Conservation (phyloP, 2,329 filamentous ascomycete genomes). For the Coniochaeta pulveracea region DNA sequence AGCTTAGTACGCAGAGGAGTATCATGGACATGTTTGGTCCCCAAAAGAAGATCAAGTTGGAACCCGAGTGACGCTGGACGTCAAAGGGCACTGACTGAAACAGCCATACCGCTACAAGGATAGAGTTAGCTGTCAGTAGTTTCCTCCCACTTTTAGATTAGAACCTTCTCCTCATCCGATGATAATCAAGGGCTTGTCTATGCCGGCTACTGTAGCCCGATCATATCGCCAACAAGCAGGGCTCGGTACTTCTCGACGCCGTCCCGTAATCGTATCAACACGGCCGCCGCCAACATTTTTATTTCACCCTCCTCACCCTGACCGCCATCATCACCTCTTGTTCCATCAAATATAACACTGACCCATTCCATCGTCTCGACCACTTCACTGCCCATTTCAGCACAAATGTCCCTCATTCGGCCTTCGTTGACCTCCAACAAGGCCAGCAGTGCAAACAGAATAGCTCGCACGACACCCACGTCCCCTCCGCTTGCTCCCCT, state of each 20-base stretch:
- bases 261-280: slow-evolving; percentile 68
- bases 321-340: slow-evolving; percentile 35
- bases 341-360: slow-evolving; percentile 57
- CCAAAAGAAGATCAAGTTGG: background rate
- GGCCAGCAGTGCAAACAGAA: slow-evolving; percentile 70
- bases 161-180: too few relatives aligned
- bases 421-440: slow-evolving; percentile 72
- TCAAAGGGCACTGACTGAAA: too few relatives aligned
- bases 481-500: slow-evolving; percentile 50
- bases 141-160: too few relatives aligned
- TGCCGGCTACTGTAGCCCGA: too few relatives aligned
- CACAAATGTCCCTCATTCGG: slow-evolving; percentile 60
- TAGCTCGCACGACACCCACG: slow-evolving; percentile 55
- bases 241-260: slow-evolving; percentile 73
- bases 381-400: slow-evolving; percentile 62
- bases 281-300: slow-evolving; percentile 66
- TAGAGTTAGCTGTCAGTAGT: too few relatives aligned
- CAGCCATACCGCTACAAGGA: too few relatives aligned
- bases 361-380: slow-evolving; percentile 87
- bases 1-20: background rate
- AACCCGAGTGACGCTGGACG: too few relatives aligned
- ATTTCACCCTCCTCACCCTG: slow-evolving; percentile 65
- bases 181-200: too few relatives aligned
- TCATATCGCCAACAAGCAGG: slow-evolving; percentile 60
- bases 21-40: slow-evolving; percentile 1